Base-by-base conservation (phyloP, 257 asterid species). In the Cruciata laevipes region DNA sequence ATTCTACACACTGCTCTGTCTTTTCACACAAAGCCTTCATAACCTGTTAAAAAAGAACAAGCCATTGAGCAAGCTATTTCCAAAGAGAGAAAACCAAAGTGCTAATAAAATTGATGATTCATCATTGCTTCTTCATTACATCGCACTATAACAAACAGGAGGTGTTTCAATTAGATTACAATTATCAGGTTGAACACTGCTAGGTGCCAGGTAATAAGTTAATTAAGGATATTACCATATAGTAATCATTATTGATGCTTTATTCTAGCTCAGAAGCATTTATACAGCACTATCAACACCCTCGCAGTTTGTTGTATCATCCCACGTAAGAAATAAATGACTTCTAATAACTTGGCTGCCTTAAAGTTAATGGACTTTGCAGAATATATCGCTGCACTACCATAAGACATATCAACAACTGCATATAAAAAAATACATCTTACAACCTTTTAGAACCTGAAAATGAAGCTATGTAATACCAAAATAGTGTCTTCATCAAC, bases 1-100 rank as follows among this genome's bases (percentile, higher is more conserved):
- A 24, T 24, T 61, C 64, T 17, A 72, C 38, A 69, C 62, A 70
- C 25, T 30, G 7, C 51, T 62, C 56, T 51, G 64, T 55, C 64
- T 66, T 62, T 47, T 70, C 73, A 65, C 61, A 58, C 23, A 60
- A 76, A 72, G 33, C 76, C 69, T 66, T 77, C 82, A 77, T 77
- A 59, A 73, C 78, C 82, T 77, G 69, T 33, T 24, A 16, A 75
- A 6, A 25, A 65, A 59, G 64, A 33, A 21, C 66, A 62, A 63
- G 6, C 14, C 6, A 55, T 13, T 14, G 21, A 64, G 52, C 55
- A 55, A 30, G 35, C 76, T 25, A 10, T 11, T 6, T 24, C 40
- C 11, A n/a, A 35, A 33, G 51, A 18, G 20, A 37, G 37, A 63
- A 1, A 6, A 63, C 7, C n/a, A 33, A 21, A 63, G 7, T 16